These are phyloP conservation scores for Sphaerosporella brunnea DNA, from an alignment of 495 filamentous ascomycete genomes.

Conservation along the genomic window DNA sequence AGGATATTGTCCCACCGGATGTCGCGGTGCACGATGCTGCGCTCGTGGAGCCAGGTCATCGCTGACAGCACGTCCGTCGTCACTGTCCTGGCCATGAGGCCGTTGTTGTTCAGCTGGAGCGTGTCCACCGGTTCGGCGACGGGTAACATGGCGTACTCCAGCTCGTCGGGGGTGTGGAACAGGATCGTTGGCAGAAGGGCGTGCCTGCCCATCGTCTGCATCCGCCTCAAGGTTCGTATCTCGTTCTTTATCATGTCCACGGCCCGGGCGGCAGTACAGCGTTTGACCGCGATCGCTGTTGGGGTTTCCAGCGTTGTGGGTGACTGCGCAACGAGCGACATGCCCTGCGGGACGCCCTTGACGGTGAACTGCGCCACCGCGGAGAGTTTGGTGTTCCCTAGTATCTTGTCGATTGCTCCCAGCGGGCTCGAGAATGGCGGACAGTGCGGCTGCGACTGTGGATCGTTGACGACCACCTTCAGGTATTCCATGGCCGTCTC, in stretches of 20 bases:
- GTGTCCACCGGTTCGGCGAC: not conserved
- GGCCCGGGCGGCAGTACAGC: not conserved
- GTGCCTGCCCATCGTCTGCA: not conserved
- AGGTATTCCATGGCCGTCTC: not conserved
- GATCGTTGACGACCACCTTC: not conserved
- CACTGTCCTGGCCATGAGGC: not conserved
- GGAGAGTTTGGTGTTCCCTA: not conserved
- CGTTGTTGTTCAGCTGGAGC: not conserved
- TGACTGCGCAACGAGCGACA: not conserved
- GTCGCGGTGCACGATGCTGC: conserved; percentile 7
- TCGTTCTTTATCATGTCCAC: not conserved
- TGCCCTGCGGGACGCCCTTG: not conserved
- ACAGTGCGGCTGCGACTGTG: not conserved
- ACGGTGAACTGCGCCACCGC: not conserved
- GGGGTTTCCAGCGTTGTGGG: not conserved
- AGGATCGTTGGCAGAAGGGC: not conserved
- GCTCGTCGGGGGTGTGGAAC: not conserved
- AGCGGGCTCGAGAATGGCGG: not conserved
- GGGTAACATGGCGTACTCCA: not conserved
- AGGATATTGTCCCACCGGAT: conserved; percentile 12
- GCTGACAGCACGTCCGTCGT: conserved; percentile 2
- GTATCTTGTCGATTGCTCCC: not conserved
- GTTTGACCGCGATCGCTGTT: not conserved
- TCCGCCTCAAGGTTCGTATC: not conserved
- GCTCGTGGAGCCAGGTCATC: conserved; percentile 5